Evolutionary conservation across 2,329 filamentous ascomycete species (phyloP).

Genomic region (Apiospora malaysiana): DNA sequence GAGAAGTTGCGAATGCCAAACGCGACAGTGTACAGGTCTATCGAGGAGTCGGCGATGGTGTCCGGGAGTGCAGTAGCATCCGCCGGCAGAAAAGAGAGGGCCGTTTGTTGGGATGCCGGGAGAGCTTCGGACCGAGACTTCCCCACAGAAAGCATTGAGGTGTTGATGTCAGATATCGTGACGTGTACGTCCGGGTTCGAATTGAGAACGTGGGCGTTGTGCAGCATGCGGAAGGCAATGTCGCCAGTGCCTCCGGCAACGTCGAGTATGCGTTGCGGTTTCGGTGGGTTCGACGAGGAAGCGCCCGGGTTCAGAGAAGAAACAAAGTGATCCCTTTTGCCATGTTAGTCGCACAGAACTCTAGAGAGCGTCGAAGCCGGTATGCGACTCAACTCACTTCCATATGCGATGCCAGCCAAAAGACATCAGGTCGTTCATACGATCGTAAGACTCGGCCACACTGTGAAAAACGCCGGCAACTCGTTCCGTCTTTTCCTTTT

Average conservation of each 20-base stretch:
- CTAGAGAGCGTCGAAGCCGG: neutral
- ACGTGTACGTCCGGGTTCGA: constrained; percentile 81
- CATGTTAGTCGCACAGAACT: constrained; percentile 1
- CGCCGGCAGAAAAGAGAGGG: constrained; percentile 81
- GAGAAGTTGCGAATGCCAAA: constrained; percentile 99
- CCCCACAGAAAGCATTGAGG: constrained; percentile 90
- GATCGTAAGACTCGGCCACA: constrained; percentile 92
- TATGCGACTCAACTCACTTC: constrained; percentile 62
- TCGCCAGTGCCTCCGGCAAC: constrained; percentile 97
- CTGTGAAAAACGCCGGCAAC: constrained; percentile 93
- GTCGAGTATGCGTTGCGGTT: constrained; percentile 80
- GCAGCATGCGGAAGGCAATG: constrained; percentile 95
- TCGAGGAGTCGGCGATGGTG: constrained; percentile 68
- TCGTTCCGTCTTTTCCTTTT: constrained; percentile 73
- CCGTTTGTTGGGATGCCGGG: constrained; percentile 59
- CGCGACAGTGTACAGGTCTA: constrained; percentile 96
- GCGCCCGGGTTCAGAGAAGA: constrained; percentile 85
- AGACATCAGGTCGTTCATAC: constrained; percentile 99
- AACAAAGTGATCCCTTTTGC: constrained; percentile 83
- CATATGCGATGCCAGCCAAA: constrained; percentile 95
- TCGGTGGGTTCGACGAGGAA: constrained; percentile 48
- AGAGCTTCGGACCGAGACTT: constrained; percentile 73
- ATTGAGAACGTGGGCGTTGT: constrained; percentile 83
- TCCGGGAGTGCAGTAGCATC: constrained; percentile 79
- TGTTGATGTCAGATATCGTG: constrained; percentile 95